phyloP scores from a whole-genome alignment of 1,284 basidiomycete genomes.

The Spongiforma sp. region DNA sequence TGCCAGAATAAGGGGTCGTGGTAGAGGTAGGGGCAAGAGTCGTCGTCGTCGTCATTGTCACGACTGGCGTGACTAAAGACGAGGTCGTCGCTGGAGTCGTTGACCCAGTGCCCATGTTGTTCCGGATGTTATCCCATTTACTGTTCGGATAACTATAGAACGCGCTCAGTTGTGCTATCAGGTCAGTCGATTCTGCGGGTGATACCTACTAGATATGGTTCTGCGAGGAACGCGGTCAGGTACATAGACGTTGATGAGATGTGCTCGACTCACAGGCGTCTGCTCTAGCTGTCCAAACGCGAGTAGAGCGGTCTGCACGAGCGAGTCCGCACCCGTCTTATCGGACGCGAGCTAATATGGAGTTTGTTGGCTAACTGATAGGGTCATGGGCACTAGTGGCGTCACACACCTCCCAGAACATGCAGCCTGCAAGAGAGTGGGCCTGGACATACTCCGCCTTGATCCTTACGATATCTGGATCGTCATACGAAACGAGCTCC shows the following conservation, averaged over 20 bases:
- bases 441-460: slow-evolving; percentile 80
- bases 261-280: slow-evolving; percentile 43
- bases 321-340: slow-evolving; percentile 59
- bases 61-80: slow-evolving; percentile 12
- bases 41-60: slow-evolving; percentile 5
- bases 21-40: slow-evolving; percentile 22
- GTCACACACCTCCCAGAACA: slow-evolving; percentile 80
- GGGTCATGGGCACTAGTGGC: neutral
- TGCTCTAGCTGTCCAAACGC: slow-evolving; percentile 61
- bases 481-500: slow-evolving; percentile 84
- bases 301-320: slow-evolving; percentile 54
- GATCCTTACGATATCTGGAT: slow-evolving; percentile 68
- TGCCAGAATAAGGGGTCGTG: slow-evolving; percentile 33
- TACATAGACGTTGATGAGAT: neutral
- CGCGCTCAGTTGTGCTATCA: neutral
- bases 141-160: slow-evolving; percentile 60
- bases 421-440: slow-evolving; percentile 72
- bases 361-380: neutral
- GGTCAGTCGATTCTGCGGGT: neutral
- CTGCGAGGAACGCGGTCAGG: slow-evolving; percentile 19
- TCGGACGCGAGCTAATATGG: slow-evolving; percentile 64
- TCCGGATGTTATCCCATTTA: slow-evolving; percentile 71
- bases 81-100: slow-evolving; percentile 14
- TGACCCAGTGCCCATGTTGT: slow-evolving; percentile 56
- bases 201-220: slow-evolving; percentile 70